Conservation (phyloP, 228 moss, liverwort and hornwort species). For the Sphagnum magellanicum region DNA sequence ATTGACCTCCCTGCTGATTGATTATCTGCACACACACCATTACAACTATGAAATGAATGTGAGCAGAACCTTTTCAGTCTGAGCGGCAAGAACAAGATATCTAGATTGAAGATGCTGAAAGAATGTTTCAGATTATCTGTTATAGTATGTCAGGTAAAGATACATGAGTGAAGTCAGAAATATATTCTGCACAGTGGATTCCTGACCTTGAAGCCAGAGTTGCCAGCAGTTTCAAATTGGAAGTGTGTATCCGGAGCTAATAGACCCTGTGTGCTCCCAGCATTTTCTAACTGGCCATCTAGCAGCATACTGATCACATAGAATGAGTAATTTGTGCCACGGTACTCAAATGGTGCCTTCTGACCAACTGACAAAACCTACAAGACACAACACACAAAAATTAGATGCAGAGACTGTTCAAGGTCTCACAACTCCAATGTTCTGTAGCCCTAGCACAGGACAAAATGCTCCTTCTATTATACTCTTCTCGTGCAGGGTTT, state of each 20-base stretch:
- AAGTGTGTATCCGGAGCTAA: slow-evolving; percentile 56
- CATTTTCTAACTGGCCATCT: slow-evolving; percentile 33
- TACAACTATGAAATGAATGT: neutral
- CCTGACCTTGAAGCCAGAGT: slow-evolving; percentile 81
- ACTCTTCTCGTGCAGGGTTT: no score
- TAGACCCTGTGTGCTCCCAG: slow-evolving; percentile 30
- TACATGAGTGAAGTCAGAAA: no score
- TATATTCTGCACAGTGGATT: neutral
- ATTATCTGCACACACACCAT: slow-evolving; percentile 41
- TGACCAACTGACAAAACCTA: slow-evolving; percentile 76
- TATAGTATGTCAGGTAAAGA: no score
- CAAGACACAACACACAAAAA: neutral
- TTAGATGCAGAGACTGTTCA: neutral
- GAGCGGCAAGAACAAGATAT: no score
- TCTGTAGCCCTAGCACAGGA: no score
- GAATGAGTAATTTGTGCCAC: slow-evolving; percentile 73
- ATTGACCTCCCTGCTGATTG: slow-evolving; percentile 74
- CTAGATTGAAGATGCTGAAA: neutral
- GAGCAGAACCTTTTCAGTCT: no score
- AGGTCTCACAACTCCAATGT: no score
- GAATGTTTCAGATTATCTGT: neutral
- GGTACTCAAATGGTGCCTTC: slow-evolving; percentile 74
- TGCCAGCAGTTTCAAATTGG: slow-evolving; percentile 65
- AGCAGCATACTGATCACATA: slow-evolving; percentile 44
- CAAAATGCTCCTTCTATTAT: no score